These are phyloP conservation scores for Populus deltoides DNA, from an alignment of 345 rosid genomes.

Conservation along the genomic window DNA sequence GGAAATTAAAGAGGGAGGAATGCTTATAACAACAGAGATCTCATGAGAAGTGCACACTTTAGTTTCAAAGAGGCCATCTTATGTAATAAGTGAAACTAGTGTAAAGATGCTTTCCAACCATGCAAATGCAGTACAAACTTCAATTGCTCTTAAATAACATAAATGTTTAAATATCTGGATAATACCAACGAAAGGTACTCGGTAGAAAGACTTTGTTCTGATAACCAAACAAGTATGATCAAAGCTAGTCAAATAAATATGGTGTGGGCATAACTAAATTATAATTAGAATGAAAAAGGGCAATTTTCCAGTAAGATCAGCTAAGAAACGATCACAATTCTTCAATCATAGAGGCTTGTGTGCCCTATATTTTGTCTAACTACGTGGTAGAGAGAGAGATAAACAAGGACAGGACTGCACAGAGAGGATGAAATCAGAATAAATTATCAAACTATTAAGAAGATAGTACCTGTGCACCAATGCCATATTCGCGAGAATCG, in stretches of 20 bases:
- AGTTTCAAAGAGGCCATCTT: background rate
- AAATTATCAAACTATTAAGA: background rate
- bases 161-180: background rate
- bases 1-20: background rate
- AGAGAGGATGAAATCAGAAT: background rate
- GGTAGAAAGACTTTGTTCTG: background rate
- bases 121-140: background rate
- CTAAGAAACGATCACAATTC: background rate
- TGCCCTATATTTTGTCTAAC: background rate
- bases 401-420: background rate
- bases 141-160: background rate
- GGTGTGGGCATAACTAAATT: background rate
- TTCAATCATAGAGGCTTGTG: background rate
- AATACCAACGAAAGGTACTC: background rate
- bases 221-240: background rate
- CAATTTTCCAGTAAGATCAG: background rate
- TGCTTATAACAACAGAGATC: background rate
- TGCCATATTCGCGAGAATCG: slow-evolving; percentile 87
- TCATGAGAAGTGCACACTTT: background rate
- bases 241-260: background rate
- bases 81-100: background rate
- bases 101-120: background rate
- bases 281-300: background rate
- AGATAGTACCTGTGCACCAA: slow-evolving; percentile 77
- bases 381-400: background rate